Evolutionary conservation across 1,139 yeast genomes (phyloP), one percentile per base, ranked within the genome.

Genomic region (Geotrichum australiense): DNA sequence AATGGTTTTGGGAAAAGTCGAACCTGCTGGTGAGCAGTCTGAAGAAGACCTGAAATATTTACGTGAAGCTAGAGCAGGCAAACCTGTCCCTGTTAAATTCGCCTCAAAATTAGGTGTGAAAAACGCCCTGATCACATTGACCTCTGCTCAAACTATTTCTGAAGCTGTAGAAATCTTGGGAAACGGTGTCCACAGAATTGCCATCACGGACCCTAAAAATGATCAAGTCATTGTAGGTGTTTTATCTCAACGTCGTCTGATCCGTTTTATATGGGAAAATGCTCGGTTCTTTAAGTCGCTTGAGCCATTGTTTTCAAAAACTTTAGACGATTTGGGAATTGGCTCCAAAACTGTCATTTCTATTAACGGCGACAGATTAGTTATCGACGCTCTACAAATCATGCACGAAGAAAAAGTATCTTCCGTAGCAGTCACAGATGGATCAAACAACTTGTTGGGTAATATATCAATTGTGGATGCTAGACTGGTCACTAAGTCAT

Each of bases 391-490:
- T 0, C 71, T 91, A 46, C 69, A 76, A 53, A 79, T 78, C 55
- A 89, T 91, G 97, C 85, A 84, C 61, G 69, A 69, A 37, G 83
- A 83, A 52, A 76, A 89, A 51, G 86, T 91, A 27, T 81, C 93
- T 5, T 87, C 96, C 20, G 73, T 91, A 42, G 97, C 98, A 0
- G 96, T 91, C n/a, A 83, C 89, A 43, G 97, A 91, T 64, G 68
- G 77, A 47, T 75, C 79, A 50, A 70, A 76, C 53, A 76, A 80
- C 54, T 68, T 91, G 47, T 68, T 89, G 41, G 98, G 97, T 28
- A 91, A 91, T 61, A 89, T 91, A 39, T 84, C 95, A 3, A 89
- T 89, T 35, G 94, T 93, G 1, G 98, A 91, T 62, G 96, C 87
- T 28, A 79, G 81, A 54, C 78, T 85, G 52, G 86, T 91, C 31